Base-by-base conservation (phyloP, 2,329 filamentous ascomycete species). In the Calonectria ilicicola region DNA sequence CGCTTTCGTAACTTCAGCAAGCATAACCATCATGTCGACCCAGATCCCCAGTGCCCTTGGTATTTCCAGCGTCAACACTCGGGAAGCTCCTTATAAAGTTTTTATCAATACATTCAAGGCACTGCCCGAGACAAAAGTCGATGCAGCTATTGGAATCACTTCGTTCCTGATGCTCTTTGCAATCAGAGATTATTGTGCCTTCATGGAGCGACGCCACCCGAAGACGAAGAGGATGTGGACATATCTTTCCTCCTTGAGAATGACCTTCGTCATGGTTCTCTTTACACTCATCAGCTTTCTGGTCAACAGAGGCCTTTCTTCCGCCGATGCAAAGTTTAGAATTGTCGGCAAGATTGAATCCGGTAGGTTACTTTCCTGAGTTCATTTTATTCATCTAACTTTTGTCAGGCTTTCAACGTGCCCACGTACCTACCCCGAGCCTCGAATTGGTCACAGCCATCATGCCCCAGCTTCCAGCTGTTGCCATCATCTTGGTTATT, bases 401-500 rank as follows among this genome's bases (percentile, higher is more conserved):
- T 15, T 5, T 2, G 4, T 53, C 74, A 87, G 89, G 93, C 17
- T 95, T 95, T 82, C 85, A 91, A 77, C 84, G 91, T 76, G 92
- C 92, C 7, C 88, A 86, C 10, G 88, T 91, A 0, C 93, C 93
- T 0, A 84, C 80, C 0, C 84, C 94, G 56, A 88, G 90, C 72
- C 81, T 81, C 0, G 82, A 87, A 0, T 86, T 95, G 53, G 85
- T 95, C 76, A 84, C 83, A 1, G 81, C 87, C 0, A 90, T 94
- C 75, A 84, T 89, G 2, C 86, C 87, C 29, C 87, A 95, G 72
- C 84, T 96, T 8, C 94, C 94, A 0, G 92, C 92, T 21, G 90
- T 93, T 0, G 90, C 94, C 62, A 94, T 96, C 73, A 94, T 96
- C 21, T 85, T 96, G 21, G 88, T 96, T 23, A 94, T 96, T 67